These are phyloP conservation scores for Paramecium biaurelia DNA, from an alignment of 73 alveolate genomes.

Conservation along the genomic window DNA sequence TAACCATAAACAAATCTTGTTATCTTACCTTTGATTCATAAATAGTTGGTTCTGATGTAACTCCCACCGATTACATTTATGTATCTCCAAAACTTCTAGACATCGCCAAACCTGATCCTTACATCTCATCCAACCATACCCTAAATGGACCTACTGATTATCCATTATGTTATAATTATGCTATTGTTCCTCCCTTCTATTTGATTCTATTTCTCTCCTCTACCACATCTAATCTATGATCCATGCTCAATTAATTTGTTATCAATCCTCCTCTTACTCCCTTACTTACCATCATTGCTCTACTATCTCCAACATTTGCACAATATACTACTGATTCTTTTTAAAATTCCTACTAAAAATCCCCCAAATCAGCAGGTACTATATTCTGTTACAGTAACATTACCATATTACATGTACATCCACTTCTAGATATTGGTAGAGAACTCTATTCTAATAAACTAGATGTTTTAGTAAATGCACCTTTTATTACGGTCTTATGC, in stretches of 20 bases:
- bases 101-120: conserved; percentile 82
- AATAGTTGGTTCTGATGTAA: conserved; percentile 71
- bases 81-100: conserved; percentile 81
- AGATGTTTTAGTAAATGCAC: not conserved
- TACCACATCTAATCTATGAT: conserved; percentile 76
- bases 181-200: conserved; percentile 75
- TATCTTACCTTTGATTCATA: not conserved
- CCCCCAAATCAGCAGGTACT: not conserved
- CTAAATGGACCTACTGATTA: conserved; percentile 74
- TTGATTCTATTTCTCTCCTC: conserved; percentile 79
- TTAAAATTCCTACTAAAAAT: conserved; percentile 34
- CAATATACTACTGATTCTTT: conserved; percentile 61
- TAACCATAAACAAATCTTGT: conserved; percentile 46
- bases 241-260: conserved; percentile 72
- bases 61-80: conserved; percentile 81
- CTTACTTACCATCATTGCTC: conserved; percentile 77
- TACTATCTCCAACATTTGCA: conserved; percentile 87
- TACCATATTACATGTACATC: conserved; percentile 36
- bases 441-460: not conserved
- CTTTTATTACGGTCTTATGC: conserved; percentile 7
- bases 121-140: conserved; percentile 78
- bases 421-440: not conserved
- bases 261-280: conserved; percentile 79
- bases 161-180: conserved; percentile 64
- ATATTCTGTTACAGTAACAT: not conserved